Conservation (phyloP, 257 asterid genomes). For the Coffea eugenioides region DNA sequence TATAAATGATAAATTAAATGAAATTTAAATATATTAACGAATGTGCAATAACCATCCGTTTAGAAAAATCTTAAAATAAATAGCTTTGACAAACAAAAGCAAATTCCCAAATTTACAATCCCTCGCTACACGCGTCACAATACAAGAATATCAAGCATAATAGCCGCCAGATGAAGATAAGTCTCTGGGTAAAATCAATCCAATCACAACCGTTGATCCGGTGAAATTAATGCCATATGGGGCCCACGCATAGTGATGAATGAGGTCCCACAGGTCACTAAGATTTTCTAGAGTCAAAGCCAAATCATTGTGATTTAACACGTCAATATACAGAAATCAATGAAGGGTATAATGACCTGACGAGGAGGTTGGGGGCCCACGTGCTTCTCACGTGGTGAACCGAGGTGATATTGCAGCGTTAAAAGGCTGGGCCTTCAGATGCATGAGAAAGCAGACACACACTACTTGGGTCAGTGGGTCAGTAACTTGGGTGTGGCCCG, state of each 20-base stretch:
- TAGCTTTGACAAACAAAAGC: not conserved
- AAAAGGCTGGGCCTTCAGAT: constrained; percentile 2
- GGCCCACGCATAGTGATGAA: not conserved
- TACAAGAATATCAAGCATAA: not conserved
- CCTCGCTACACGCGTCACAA: not conserved
- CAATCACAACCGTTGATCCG: not conserved
- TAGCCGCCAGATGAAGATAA: not conserved
- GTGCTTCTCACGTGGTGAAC: constrained; percentile 30
- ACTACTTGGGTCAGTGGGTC: not conserved
- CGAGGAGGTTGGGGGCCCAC: constrained; percentile 21
- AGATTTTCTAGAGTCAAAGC: constrained; percentile 28
- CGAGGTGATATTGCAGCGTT: constrained; percentile 9
- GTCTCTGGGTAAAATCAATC: not conserved
- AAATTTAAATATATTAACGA: too few species aligned
- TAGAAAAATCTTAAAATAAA: too few species aligned
- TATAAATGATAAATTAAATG: too few species aligned
- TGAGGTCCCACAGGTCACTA: constrained; percentile 6
- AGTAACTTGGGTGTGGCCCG: not conserved
- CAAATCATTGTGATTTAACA: constrained; percentile 24
- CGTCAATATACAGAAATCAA: not conserved
- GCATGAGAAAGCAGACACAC: constrained; percentile 5
- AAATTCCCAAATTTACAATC: not conserved
- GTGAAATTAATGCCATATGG: not conserved
- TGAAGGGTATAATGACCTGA: not conserved
- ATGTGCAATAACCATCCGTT: too few species aligned